A percentile compares a stretch with the other conserved stretches of the same genome.
Evolutionary conservation across 306 rosid species (phyloP).

Genomic region (peach (Prunus persica)): DNA sequence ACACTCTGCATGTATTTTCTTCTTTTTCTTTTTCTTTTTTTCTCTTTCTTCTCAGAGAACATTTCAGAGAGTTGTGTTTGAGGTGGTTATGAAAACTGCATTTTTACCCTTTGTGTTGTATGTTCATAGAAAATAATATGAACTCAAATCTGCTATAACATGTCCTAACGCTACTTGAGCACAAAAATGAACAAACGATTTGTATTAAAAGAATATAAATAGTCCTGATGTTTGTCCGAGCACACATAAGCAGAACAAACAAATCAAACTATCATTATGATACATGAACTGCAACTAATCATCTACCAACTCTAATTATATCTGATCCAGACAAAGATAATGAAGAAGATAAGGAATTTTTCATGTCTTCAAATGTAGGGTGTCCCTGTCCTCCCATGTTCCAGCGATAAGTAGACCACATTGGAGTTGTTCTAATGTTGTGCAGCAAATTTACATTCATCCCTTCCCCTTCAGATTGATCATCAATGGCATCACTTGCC

Average conservation of each 20-base stretch:
- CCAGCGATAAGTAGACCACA: neutral
- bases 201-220: neutral
- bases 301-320: neutral
- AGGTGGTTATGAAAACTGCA: no score
- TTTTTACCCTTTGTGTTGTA: no score
- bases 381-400: neutral
- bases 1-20: no score
- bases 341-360: neutral
- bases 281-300: neutral
- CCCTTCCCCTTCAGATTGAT: conserved; percentile 20
- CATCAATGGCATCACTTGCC: neutral
- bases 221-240: neutral
- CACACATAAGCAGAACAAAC: neutral
- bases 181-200: neutral
- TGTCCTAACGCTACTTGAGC: neutral
- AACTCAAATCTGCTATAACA: neutral
- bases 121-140: no score
- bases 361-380: neutral
- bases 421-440: neutral
- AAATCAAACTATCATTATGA: neutral
- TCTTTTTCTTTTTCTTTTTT: no score
- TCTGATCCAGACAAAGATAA: neutral
- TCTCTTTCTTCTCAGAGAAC: no score
- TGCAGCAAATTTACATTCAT: neutral
- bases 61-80: no score